Percentiles rank a stretch among this genome's conserved stretches.
Conservation (phyloP, 2,329 filamentous ascomycete species). For the Sclerotiophoma versabilis region DNA sequence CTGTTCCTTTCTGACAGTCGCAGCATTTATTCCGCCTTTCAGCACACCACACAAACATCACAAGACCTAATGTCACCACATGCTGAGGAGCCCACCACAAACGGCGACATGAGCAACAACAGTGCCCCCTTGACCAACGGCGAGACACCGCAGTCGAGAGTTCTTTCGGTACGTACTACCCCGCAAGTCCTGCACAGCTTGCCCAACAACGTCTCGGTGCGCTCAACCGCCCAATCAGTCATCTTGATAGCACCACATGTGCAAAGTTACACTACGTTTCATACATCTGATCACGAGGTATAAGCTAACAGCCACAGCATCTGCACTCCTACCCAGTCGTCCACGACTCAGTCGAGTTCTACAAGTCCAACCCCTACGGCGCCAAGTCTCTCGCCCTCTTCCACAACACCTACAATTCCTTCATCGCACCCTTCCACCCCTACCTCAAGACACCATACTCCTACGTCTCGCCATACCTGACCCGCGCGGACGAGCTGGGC, state of each 20-base stretch:
- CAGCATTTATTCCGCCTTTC: conserved; percentile 11
- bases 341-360: conserved; percentile 76
- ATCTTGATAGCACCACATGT: conserved; percentile 1
- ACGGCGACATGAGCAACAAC: conserved; percentile 43
- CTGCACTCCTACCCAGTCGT: conserved; percentile 84
- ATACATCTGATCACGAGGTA: conserved; percentile 4
- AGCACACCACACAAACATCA: conserved; percentile 16
- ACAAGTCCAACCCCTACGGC: conserved; percentile 83
- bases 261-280: neutral
- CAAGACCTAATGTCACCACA: conserved; percentile 40
- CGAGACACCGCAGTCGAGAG: conserved; percentile 49
- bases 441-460: conserved; percentile 80
- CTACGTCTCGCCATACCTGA: conserved; percentile 84
- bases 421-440: conserved; percentile 79
- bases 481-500: conserved; percentile 71
- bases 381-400: conserved; percentile 81
- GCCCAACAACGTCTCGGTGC: conserved; percentile 8
- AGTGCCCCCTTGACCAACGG: conserved; percentile 48
- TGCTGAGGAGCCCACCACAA: conserved; percentile 41
- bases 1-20: conserved; percentile 16
- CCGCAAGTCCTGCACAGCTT: conserved; percentile 2
- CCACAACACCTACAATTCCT: conserved; percentile 75
- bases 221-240: conserved; percentile 19
- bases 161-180: conserved; percentile 47
- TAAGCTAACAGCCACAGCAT: conserved; percentile 64